Evolutionary conservation across 495 filamentous ascomycete species (phyloP), one percentile per base, ranked within the genome.

Genomic region (Hyaloscypha finlandica): DNA sequence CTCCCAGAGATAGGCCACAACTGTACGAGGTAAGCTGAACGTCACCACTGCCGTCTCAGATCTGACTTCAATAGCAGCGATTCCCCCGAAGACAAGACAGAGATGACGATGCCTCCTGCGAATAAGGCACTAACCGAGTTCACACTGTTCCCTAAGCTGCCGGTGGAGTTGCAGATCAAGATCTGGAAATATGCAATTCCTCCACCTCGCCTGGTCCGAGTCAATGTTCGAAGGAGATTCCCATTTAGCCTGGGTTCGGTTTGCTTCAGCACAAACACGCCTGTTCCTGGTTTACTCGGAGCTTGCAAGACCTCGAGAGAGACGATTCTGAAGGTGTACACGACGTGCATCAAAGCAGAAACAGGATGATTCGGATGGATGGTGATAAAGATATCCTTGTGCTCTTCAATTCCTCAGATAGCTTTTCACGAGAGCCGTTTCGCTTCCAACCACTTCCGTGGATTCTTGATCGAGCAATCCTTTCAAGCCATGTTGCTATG

Each of bases 161-260:
- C 59, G 11, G 14, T 20, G 11, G 59, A 61, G 35, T 6, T 61
- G 33, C 59, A 45, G 29, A 25, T 61, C 2, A 35, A 30, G 22
- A 48, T 61, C 14, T 61, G 59, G 59, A 61, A 29, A 19, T 22
- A 39, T 12, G 59, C 59, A 2, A 29, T 25, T 25, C 20, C 59
- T 20, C 4, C 59, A 30, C 59, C 42, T 48, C 42, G 42, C 16
- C 16, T 48, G 11, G 42, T 48, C 42, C 42, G 42, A 14, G 42
- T 48, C 42, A 6, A 16, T 4, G 42, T 48, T 12, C 9, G 35
- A 12, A 48, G 35, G 29, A 57, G 25, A 20, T 54, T 8, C 6
- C 51, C 25, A 25, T 25, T 29, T 16, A 54, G 8, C 52, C 8
- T 54, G 51, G 30, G 19, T 56, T 6, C 1, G 30, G 19, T 56